phyloP scores from a whole-genome alignment of 2,329 filamentous ascomycete genomes.

The Xylaria digitata region DNA sequence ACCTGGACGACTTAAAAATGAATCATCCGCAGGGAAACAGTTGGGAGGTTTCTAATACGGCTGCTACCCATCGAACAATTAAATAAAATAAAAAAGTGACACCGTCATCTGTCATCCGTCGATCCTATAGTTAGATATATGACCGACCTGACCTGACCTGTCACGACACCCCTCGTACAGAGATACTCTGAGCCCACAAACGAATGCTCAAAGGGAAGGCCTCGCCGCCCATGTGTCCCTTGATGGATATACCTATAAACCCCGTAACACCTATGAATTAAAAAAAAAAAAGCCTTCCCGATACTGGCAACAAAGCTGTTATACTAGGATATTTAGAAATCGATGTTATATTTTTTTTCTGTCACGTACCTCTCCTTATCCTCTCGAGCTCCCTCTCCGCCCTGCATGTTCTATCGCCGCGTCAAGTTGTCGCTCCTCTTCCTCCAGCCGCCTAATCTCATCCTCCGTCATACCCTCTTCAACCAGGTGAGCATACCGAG shows the following conservation, averaged over 20 bases:
- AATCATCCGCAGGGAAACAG: neutral
- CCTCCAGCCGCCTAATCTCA: constrained; percentile 66
- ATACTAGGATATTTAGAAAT: constrained; percentile 6
- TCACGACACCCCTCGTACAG: constrained; percentile 4
- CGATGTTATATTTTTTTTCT: constrained; percentile 17
- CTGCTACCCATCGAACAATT: constrained; percentile 3
- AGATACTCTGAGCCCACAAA: constrained; percentile 11
- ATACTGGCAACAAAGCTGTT: neutral
- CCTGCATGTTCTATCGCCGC: constrained; percentile 64
- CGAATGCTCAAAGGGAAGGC: constrained; percentile 25
- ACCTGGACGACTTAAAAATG: neutral
- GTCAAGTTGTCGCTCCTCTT: constrained; percentile 68
- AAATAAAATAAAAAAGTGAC: neutral
- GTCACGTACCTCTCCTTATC: neutral
- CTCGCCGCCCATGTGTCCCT: constrained; percentile 12
- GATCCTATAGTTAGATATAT: neutral
- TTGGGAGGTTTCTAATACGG: neutral
- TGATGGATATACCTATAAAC: constrained; percentile 33
- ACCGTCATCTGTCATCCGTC: neutral
- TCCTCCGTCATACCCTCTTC: constrained; percentile 71
- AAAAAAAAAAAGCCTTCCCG: neutral
- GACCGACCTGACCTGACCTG: neutral
- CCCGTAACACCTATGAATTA: constrained; percentile 22
- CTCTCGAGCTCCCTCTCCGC: constrained; percentile 25
- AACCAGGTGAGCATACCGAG: constrained; percentile 63